Conservation (phyloP, 768 basidiomycete genomes). For the Rhizopogon sp. region DNA sequence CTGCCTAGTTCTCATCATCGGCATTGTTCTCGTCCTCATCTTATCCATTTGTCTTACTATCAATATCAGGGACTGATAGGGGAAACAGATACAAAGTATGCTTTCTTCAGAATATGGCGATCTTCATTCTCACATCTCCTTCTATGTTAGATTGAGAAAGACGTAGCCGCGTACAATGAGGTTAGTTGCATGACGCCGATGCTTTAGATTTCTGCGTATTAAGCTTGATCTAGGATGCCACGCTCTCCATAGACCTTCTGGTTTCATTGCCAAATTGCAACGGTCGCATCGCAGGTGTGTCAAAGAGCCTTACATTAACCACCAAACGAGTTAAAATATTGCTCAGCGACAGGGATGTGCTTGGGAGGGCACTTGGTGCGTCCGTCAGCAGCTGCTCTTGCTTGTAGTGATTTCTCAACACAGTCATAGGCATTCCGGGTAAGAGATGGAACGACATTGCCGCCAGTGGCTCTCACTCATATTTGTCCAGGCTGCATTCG, state of each 20-base stretch:
- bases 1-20: not conserved
- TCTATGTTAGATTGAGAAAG: slow-evolving; percentile 77
- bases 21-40: not conserved
- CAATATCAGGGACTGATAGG: slow-evolving; percentile 63
- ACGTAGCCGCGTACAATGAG: slow-evolving; percentile 83
- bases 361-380: slow-evolving; percentile 80
- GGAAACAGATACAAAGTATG: slow-evolving; percentile 90
- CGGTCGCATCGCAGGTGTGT: slow-evolving; percentile 79
- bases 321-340: slow-evolving; percentile 4
- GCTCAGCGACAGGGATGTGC: slow-evolving; percentile 82
- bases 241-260: slow-evolving; percentile 71
- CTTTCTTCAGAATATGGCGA: not conserved
- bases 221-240: slow-evolving; percentile 56
- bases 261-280: slow-evolving; percentile 75
- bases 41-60: slow-evolving; percentile 1
- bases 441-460: slow-evolving; percentile 6
- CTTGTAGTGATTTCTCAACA: not conserved
- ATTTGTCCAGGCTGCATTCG: slow-evolving; percentile 71
- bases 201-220: not conserved
- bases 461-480: slow-evolving; percentile 2
- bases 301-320: not conserved
- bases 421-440: slow-evolving; percentile 46
- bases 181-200: slow-evolving; percentile 29
- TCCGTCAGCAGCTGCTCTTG: slow-evolving; percentile 2
- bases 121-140: slow-evolving; percentile 2